Conservation (phyloP, 345 rosid species). For the Citrus cavaleriei region DNA sequence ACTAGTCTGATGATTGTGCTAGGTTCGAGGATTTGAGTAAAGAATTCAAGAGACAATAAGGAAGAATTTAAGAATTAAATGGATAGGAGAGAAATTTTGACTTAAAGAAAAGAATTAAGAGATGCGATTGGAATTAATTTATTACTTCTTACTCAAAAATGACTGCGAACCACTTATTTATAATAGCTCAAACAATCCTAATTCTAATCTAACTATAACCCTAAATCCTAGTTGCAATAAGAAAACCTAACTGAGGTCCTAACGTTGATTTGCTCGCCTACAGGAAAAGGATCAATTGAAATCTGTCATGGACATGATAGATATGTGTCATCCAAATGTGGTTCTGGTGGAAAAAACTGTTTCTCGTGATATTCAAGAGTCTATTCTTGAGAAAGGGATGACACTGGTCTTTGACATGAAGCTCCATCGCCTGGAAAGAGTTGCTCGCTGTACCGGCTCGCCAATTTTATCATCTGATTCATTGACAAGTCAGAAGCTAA, state of each 20-base stretch:
- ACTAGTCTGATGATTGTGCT: constrained; percentile 13
- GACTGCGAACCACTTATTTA: too few relatives aligned
- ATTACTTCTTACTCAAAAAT: too few relatives aligned
- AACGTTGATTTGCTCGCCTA: not conserved
- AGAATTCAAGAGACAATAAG: too few relatives aligned
- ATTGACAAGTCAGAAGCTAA: constrained; percentile 55
- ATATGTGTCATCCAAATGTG: constrained; percentile 64
- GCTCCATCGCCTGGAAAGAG: constrained; percentile 80
- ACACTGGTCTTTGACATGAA: constrained; percentile 90
- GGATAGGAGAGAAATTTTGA: too few relatives aligned
- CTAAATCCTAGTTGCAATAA: too few relatives aligned
- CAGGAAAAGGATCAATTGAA: constrained; percentile 65
- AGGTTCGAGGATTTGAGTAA: too few relatives aligned
- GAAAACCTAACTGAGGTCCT: too few relatives aligned
- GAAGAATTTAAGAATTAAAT: too few relatives aligned
- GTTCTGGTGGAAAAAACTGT: constrained; percentile 89
- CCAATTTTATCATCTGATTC: constrained; percentile 54
- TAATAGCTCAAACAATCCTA: too few relatives aligned
- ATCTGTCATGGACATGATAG: constrained; percentile 59
- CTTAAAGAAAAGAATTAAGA: too few relatives aligned
- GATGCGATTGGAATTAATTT: too few relatives aligned
- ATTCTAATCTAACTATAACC: too few relatives aligned
- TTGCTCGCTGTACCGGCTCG: constrained; percentile 80
- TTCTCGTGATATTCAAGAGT: constrained; percentile 78
- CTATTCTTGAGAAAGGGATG: constrained; percentile 61